Percentiles rank a stretch among this genome's conserved stretches.
phyloP scores from a whole-genome alignment of 78 protist genomes.

The Dictyostelium intermedium region DNA sequence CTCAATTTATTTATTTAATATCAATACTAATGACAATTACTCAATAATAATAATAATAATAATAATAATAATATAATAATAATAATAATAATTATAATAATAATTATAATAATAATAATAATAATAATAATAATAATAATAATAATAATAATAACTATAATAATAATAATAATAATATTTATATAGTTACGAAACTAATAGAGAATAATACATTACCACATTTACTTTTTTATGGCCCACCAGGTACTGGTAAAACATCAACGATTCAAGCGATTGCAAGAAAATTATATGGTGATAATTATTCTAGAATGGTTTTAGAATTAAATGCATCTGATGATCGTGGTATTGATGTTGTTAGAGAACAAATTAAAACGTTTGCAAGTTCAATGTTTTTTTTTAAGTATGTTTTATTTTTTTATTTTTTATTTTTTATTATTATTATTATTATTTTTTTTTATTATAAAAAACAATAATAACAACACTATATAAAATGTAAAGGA shows the following conservation, averaged over 20 bases:
- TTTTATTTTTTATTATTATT: background rate
- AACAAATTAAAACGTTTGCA: conserved; percentile 98
- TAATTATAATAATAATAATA: background rate
- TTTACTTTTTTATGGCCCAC: conserved; percentile 88
- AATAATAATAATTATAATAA: background rate
- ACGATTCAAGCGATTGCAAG: conserved; percentile 97
- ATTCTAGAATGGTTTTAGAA: conserved; percentile 91
- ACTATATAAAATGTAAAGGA: background rate
- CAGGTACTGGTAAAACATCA: conserved; percentile 99
- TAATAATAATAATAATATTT: background rate
- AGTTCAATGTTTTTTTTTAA: conserved; percentile 92
- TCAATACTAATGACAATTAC: no score
- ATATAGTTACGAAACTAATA: conserved; percentile 63
- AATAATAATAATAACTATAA: background rate
- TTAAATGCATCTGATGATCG: conserved; percentile 99
- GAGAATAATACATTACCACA: conserved; percentile 91
- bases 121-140: no score
- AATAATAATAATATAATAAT: background rate
- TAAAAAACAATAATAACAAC: background rate
- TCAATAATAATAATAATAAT: no score
- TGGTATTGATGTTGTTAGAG: conserved; percentile 99
- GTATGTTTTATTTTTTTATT: conserved; percentile 1
- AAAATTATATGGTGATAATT: conserved; percentile 89
- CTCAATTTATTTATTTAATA: no score
- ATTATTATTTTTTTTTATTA: background rate